These are phyloP conservation scores for Russula brevipes DNA, from an alignment of 768 basidiomycete genomes.

Conservation along the genomic window DNA sequence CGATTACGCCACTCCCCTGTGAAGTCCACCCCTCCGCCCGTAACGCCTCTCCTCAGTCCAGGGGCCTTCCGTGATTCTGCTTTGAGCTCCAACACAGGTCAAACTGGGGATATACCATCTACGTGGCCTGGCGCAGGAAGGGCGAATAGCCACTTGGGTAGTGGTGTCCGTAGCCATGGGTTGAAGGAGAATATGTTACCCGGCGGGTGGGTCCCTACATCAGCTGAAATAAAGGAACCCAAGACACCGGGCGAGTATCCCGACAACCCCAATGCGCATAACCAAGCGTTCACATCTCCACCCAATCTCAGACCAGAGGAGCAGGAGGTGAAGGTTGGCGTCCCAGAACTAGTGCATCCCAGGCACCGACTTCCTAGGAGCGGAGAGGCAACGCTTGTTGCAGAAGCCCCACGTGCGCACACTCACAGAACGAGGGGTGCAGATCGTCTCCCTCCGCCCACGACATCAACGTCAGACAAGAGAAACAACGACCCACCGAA, in stretches of 20 bases:
- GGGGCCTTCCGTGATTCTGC: conserved; percentile 64
- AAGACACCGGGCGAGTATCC: neutral
- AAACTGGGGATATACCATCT: conserved; percentile 50
- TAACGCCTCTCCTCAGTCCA: conserved; percentile 46
- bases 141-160: conserved; percentile 21
- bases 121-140: conserved; percentile 53
- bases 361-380: conserved; percentile 43
- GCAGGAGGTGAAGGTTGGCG: conserved; percentile 41
- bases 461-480: neutral
- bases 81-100: conserved; percentile 45
- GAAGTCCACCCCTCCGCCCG: conserved; percentile 26
- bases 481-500: conserved; percentile 7
- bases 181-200: conserved; percentile 17
- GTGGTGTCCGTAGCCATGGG: neutral
- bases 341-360: conserved; percentile 47
- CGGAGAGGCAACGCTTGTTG: conserved; percentile 60
- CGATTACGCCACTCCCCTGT: conserved; percentile 10
- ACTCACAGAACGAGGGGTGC: neutral
- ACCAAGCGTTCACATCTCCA: neutral
- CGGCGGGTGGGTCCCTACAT: conserved; percentile 27
- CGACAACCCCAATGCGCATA: neutral
- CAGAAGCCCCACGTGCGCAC: conserved; percentile 37
- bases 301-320: conserved; percentile 6
- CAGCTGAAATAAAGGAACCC: conserved; percentile 1
- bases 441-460: conserved; percentile 2